Evolutionary conservation across 805 yeast species (phyloP).

Genomic region (Yarrowia sp.): DNA sequence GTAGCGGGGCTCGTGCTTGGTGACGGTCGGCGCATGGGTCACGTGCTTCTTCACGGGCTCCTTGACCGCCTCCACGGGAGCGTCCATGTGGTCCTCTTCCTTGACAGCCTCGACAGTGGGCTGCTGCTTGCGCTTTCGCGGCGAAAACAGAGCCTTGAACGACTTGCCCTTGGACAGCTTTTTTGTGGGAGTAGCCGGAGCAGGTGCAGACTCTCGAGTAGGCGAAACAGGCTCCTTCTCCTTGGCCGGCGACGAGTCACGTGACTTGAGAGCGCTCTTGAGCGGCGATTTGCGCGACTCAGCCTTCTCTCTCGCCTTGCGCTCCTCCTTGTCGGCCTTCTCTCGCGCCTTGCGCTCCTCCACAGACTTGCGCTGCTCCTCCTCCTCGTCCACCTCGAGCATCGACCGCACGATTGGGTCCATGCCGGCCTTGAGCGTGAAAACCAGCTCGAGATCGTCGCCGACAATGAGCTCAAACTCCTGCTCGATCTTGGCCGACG

Average conservation of each 20-base stretch:
- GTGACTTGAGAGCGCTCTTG: not conserved
- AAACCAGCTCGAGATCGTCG: slow-evolving; percentile 57
- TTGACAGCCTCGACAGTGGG: not conserved
- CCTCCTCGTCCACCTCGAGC: not conserved
- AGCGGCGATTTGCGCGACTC: not conserved
- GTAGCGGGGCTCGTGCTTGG: not conserved
- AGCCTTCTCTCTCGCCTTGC: not conserved
- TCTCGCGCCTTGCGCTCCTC: too few relatives aligned
- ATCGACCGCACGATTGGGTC: slow-evolving; percentile 21
- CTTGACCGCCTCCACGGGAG: too few relatives aligned
- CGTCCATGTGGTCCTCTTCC: not conserved
- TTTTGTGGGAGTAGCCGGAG: not conserved
- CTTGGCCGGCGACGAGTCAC: not conserved
- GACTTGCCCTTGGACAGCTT: slow-evolving; percentile 18
- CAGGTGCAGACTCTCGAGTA: not conserved
- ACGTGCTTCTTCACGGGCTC: slow-evolving; percentile 17
- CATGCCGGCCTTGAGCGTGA: slow-evolving; percentile 63
- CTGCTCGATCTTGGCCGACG: slow-evolving; percentile 49
- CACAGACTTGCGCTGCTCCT: too few relatives aligned
- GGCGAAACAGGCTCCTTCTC: not conserved
- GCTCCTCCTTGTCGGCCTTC: not conserved
- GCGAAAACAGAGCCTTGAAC: slow-evolving; percentile 23
- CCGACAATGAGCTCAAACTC: slow-evolving; percentile 77
- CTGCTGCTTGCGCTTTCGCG: slow-evolving; percentile 10
- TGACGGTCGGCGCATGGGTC: too few relatives aligned